Base-by-base conservation (phyloP, 208 protist genomes). In the Trypanosoma congolense region DNA sequence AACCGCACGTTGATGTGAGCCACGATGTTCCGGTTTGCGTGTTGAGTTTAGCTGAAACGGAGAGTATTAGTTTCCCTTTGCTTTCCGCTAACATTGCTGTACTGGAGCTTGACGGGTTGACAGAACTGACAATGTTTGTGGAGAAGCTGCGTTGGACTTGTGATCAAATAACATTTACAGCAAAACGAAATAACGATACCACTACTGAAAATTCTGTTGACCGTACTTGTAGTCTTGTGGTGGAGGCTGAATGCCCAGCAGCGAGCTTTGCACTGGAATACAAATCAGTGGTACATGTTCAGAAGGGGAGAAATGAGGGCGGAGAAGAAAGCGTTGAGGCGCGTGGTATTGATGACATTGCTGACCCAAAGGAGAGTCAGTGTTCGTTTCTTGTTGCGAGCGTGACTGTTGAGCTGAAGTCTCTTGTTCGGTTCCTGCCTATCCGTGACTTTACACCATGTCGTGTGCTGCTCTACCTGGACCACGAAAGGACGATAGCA, bases 21-120 rank as follows among this genome's bases (percentile, higher is more conserved):
- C 86, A 87, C 56, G 80, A 90, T 44, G 78, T 91, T n/a, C 80
- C 80, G 8, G 62, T 93, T 19, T 75, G 80, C 33, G 69, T 93
- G 31, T 50, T 88, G 18, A 77, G 65, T 9, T 76, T 75, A n/a
- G 42, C 46, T 24, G 83, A 89, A 8, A 80, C 83, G 35, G 53
- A 75, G 29, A 49, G 62, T 31, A 78, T 89, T 47, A 63, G 35
- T 1, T 58, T 68, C n/a, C 80, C 83, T 0, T 54, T 73, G 18
- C 61, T 90, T 0, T 69, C 82, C 53, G 50, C 72, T 51, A 57
- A 78, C 9, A 57, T 65, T 2, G 21, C 89, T 55, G 70, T 77
- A 26, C 38, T 93, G 0, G 22, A 81, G 18, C 52, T 93, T 12
- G 82, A 82, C 0, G 67, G 73, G 46, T 66, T 93, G 3, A 6